These are phyloP conservation scores for Polytolypa hystricis DNA, from an alignment of 2,329 filamentous ascomycete species.

Conservation along the genomic window DNA sequence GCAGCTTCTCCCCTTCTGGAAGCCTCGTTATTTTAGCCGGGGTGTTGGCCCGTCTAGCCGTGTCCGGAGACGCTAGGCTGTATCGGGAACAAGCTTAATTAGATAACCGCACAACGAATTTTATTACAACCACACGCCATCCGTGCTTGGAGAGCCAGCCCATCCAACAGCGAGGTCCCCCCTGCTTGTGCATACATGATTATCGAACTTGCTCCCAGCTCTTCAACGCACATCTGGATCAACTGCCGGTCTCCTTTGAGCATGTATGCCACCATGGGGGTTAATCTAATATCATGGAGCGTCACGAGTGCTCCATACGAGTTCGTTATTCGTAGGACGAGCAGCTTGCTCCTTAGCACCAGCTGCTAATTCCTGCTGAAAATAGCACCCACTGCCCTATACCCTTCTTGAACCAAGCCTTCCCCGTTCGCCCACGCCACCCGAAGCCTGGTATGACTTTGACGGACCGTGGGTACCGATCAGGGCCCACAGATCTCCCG, in stretches of 20 bases:
- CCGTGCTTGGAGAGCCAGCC: not conserved
- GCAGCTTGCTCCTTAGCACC: not conserved
- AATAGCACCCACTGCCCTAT: not conserved
- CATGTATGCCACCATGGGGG: not conserved
- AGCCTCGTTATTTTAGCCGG: too few species aligned
- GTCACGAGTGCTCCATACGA: not conserved
- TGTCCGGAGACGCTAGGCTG: not conserved
- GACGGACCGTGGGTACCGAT: slow-evolving; percentile 5
- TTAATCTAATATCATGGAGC: not conserved
- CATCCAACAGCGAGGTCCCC: not conserved
- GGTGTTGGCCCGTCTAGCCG: slow-evolving; percentile 5
- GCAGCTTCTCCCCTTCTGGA: too few species aligned
- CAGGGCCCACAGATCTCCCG: slow-evolving; percentile 2
- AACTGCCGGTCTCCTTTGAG: not conserved
- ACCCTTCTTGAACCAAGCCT: not conserved
- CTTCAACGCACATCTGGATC: not conserved
- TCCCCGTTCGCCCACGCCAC: slow-evolving; percentile 2
- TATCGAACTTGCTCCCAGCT: not conserved
- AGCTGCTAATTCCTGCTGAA: not conserved
- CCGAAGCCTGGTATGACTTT: not conserved
- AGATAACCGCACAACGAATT: too few species aligned
- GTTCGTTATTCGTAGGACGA: not conserved
- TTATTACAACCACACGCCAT: not conserved
- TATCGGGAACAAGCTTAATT: too few species aligned
- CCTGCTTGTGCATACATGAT: too few species aligned